Percentiles rank a stretch among this genome's conserved stretches.
Conservation (phyloP, 768 basidiomycete genomes). For the Tulasnella calospora region DNA sequence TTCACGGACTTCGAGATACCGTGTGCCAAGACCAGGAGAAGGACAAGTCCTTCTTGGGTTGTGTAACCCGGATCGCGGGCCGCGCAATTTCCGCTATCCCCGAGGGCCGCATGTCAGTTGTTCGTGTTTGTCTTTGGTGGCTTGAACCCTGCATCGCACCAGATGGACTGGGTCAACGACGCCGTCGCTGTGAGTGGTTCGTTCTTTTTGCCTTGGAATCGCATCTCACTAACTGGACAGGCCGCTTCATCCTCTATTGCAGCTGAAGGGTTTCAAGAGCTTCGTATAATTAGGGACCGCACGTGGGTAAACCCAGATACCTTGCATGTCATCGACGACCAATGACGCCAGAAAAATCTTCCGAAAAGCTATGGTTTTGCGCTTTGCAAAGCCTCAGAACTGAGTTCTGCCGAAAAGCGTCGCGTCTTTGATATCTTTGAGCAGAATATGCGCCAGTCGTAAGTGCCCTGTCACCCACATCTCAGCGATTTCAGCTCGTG, state of each 20-base stretch:
- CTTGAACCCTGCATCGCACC: neutral
- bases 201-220: neutral
- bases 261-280: neutral
- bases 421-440: conserved; percentile 30
- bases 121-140: neutral
- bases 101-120: neutral
- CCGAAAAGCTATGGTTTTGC: conserved; percentile 15
- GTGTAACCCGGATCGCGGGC: neutral
- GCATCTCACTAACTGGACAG: neutral
- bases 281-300: neutral
- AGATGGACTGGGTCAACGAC: neutral
- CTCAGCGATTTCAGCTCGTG: neutral
- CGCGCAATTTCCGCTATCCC: neutral
- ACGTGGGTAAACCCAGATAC: neutral
- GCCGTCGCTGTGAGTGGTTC: neutral
- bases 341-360: neutral
- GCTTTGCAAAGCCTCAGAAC: neutral
- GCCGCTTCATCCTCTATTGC: neutral
- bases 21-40: neutral
- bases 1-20: neutral
- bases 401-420: neutral
- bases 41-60: neutral
- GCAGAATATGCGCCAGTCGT: conserved; percentile 31
- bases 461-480: neutral
- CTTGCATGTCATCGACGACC: neutral